Percentiles rank a stretch among this genome's conserved stretches.
Evolutionary conservation across 1,284 basidiomycete species (phyloP).

Genomic region (Crucibulum parvulum): DNA sequence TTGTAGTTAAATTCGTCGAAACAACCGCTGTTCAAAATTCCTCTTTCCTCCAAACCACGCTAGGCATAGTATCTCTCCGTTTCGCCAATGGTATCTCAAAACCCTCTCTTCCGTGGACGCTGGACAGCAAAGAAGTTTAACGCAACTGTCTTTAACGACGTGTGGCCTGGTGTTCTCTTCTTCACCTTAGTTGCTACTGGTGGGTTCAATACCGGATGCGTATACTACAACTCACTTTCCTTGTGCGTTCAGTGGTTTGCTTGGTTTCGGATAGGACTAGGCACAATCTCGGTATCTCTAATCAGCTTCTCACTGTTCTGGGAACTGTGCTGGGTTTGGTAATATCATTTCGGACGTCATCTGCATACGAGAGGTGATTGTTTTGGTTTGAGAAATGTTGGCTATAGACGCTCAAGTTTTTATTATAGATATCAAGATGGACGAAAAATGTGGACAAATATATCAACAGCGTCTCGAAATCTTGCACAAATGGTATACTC

Average conservation of each 20-base stretch:
- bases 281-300: conserved; percentile 50
- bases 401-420: background rate
- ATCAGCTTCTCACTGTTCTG: conserved; percentile 59
- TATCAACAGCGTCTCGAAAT: conserved; percentile 55
- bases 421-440: conserved; percentile 59
- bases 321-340: conserved; percentile 74
- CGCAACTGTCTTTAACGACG: conserved; percentile 60
- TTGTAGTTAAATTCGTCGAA: too few species aligned
- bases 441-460: conserved; percentile 65
- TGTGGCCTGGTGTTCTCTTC: conserved; percentile 60
- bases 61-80: too few species aligned
- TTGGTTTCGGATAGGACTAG: conserved; percentile 53
- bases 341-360: conserved; percentile 68
- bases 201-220: conserved; percentile 29
- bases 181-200: conserved; percentile 53
- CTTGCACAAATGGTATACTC: conserved; percentile 52
- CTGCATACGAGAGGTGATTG: conserved; percentile 69
- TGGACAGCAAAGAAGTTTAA: conserved; percentile 53
- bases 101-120: conserved; percentile 40
- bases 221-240: background rate
- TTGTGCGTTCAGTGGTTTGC: conserved; percentile 50
- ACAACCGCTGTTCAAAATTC: too few species aligned
- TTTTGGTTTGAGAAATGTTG: background rate
- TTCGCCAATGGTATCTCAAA: conserved; percentile 45
- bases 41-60: too few species aligned